A percentile compares a stretch with the other conserved stretches of the same genome.
Evolutionary conservation across 2,329 filamentous ascomycete genomes (phyloP).

Genomic region (Neocatenulostroma microsporum): DNA sequence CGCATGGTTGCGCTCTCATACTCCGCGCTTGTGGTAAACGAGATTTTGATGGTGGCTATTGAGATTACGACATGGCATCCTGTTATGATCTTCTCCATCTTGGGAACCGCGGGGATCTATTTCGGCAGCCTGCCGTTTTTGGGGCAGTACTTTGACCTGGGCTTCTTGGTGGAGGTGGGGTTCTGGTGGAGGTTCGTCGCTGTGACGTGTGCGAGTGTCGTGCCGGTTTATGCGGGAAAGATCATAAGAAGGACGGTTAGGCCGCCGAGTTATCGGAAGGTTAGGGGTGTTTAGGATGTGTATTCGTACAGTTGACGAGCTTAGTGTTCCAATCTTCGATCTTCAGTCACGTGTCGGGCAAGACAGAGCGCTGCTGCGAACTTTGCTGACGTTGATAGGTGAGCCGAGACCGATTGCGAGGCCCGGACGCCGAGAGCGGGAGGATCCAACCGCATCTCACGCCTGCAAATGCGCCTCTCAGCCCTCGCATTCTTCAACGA

Average conservation of each 20-base stretch:
- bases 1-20: slow-evolving; percentile 85
- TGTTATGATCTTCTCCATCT: slow-evolving; percentile 75
- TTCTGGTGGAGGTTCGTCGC: slow-evolving; percentile 84
- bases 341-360: too few relatives aligned
- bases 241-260: slow-evolving; percentile 75
- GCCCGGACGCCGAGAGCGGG: too few relatives aligned
- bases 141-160: slow-evolving; percentile 79
- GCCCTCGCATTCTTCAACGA: too few relatives aligned
- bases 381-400: too few relatives aligned
- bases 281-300: slow-evolving; percentile 39
- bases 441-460: too few relatives aligned
- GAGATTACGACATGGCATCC: slow-evolving; percentile 97
- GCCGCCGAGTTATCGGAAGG: slow-evolving; percentile 91
- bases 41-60: slow-evolving; percentile 93
- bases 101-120: slow-evolving; percentile 77
- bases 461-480: too few relatives aligned
- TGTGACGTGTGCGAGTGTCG: slow-evolving; percentile 69
- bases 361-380: too few relatives aligned
- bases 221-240: slow-evolving; percentile 84
- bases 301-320: too few relatives aligned
- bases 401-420: too few relatives aligned
- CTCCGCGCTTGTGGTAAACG: slow-evolving; percentile 85
- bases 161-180: slow-evolving; percentile 66
- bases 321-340: too few relatives aligned
- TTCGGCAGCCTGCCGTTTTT: slow-evolving; percentile 78